Percentiles rank a stretch among this genome's conserved stretches.
Conservation (phyloP, 805 yeast genomes). For the Pichia insulana region DNA sequence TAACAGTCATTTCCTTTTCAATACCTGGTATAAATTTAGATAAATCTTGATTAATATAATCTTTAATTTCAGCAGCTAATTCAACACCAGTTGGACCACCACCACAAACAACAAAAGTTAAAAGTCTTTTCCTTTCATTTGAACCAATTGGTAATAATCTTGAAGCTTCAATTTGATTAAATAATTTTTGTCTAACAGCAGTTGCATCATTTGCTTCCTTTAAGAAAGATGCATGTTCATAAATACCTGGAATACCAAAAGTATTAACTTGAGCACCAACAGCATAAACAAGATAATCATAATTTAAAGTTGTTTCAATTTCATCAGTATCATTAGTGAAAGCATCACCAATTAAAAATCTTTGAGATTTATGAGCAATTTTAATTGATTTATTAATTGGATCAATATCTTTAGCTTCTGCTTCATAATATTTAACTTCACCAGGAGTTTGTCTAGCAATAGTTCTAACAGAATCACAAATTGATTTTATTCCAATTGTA, state of each 20-base stretch:
- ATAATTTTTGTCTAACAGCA: constrained; percentile 70
- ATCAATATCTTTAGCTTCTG: constrained; percentile 81
- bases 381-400: constrained; percentile 56
- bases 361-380: constrained; percentile 48
- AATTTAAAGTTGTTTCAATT: constrained; percentile 40
- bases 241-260: constrained; percentile 91
- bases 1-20: constrained; percentile 71
- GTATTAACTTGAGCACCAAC: constrained; percentile 95
- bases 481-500: constrained; percentile 80
- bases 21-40: constrained; percentile 82
- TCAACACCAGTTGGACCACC: constrained; percentile 99
- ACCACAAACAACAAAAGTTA: constrained; percentile 88
- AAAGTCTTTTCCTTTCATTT: constrained; percentile 75
- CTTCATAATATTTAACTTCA: constrained; percentile 78
- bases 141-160: constrained; percentile 60
- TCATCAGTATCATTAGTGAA: constrained; percentile 38
- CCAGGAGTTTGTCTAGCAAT: constrained; percentile 70
- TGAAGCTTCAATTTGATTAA: constrained; percentile 87
- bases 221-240: constrained; percentile 77
- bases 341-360: constrained; percentile 47
- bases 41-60: constrained; percentile 87
- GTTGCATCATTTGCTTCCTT: constrained; percentile 88
- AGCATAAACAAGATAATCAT: constrained; percentile 83
- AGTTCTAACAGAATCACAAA: constrained; percentile 86
- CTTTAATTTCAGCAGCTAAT: constrained; percentile 93